phyloP scores from a whole-genome alignment of 805 yeast genomes.

The Ogataea trehalophila region DNA sequence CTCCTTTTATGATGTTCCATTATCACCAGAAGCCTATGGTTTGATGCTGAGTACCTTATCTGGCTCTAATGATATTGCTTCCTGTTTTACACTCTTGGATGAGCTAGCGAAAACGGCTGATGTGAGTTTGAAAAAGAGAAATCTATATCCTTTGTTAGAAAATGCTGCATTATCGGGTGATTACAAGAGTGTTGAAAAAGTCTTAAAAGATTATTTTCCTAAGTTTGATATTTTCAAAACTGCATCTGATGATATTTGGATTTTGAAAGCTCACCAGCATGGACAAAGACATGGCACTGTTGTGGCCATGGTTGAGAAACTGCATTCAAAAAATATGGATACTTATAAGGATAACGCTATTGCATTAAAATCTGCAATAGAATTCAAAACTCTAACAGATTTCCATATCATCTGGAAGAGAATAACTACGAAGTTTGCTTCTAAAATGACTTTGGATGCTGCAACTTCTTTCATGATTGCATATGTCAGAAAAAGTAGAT shows the following conservation, averaged over 20 bases:
- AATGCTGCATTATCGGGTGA: constrained; percentile 20
- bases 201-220: constrained; percentile 21
- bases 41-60: constrained; percentile 33
- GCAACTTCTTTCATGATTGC: constrained; percentile 19
- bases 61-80: constrained; percentile 32
- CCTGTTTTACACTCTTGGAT: constrained; percentile 31
- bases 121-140: constrained; percentile 6
- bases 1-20: constrained; percentile 26
- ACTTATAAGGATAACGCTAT: constrained; percentile 12
- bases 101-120: constrained; percentile 16
- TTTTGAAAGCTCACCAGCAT: constrained; percentile 20
- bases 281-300: constrained; percentile 22
- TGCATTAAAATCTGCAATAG: constrained; percentile 22
- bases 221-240: constrained; percentile 15
- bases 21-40: constrained; percentile 28
- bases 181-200: constrained; percentile 20
- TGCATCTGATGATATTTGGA: constrained; percentile 20
- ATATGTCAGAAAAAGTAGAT: constrained; percentile 14
- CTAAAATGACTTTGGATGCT: constrained; percentile 12
- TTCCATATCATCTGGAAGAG: constrained; percentile 22
- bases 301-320: constrained; percentile 12
- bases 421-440: constrained; percentile 5
- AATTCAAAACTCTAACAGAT: constrained; percentile 8
- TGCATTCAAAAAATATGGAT: constrained; percentile 4
- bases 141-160: constrained; percentile 18